phyloP scores from a whole-genome alignment of 352 stramenopile species.

The Pythium sp. region DNA sequence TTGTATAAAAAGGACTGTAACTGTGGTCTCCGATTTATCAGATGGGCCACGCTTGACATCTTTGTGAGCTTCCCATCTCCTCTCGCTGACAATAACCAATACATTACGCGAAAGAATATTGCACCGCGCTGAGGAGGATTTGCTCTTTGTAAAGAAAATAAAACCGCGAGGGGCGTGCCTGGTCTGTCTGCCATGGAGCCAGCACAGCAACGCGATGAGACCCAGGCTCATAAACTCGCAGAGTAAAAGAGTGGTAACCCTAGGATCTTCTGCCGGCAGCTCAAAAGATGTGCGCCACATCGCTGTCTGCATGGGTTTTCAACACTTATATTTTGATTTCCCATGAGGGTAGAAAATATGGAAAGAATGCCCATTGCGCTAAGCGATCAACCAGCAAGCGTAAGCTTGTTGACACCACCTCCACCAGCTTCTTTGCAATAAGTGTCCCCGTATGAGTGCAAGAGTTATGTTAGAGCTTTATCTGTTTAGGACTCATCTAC shows the following conservation, averaged over 20 bases:
- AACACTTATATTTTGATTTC: neutral
- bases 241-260: neutral
- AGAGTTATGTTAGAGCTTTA: too few relatives aligned
- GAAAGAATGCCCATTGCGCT: neutral
- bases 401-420: too few relatives aligned
- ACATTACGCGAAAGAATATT: neutral
- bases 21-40: neutral
- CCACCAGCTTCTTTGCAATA: too few relatives aligned
- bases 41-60: neutral
- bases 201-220: neutral
- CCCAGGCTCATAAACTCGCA: too few relatives aligned
- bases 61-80: neutral
- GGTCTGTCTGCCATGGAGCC: neutral
- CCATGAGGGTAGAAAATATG: neutral
- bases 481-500: neutral
- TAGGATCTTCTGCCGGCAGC: neutral
- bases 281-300: neutral
- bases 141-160: neutral
- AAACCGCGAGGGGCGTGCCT: neutral
- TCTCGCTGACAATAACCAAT: neutral
- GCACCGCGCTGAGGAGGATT: neutral
- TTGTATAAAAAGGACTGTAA: neutral
- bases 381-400: too few relatives aligned
- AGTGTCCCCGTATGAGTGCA: too few relatives aligned
- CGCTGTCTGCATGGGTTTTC: neutral